phyloP scores from a whole-genome alignment of 768 basidiomycete genomes.

The Myochromella boudieri region DNA sequence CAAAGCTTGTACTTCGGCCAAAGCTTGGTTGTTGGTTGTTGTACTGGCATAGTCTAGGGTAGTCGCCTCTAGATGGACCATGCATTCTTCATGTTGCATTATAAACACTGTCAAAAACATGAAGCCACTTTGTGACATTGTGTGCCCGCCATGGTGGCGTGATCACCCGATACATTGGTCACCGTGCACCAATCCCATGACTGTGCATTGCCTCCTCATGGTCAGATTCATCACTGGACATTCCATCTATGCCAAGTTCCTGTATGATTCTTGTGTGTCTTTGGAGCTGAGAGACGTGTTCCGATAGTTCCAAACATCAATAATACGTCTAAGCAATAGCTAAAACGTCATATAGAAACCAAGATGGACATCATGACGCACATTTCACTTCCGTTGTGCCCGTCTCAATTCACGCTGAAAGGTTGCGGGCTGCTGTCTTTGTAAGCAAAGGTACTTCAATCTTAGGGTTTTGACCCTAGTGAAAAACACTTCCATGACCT shows the following conservation, averaged over 20 bases:
- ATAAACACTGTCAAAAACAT: constrained; percentile 18
- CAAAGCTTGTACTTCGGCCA: constrained; percentile 10
- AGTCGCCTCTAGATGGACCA: constrained; percentile 9
- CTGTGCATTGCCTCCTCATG: neutral
- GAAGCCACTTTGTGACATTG: constrained; percentile 16
- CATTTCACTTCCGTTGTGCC: too few species aligned
- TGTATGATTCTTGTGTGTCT: constrained; percentile 19
- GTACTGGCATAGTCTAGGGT: constrained; percentile 6
- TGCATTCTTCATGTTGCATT: neutral
- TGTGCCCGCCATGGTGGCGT: constrained; percentile 16
- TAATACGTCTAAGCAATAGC: constrained; percentile 4
- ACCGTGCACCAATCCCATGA: neutral
- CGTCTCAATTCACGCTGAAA: neutral
- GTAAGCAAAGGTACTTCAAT: too few species aligned
- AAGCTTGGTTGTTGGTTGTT: neutral
- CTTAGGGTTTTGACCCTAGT: neutral
- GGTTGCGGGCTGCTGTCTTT: neutral
- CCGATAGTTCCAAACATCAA: constrained; percentile 3
- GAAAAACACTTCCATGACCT: neutral
- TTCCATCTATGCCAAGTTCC: constrained; percentile 20
- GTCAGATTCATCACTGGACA: constrained; percentile 26
- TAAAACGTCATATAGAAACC: neutral
- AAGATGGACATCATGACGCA: too few species aligned
- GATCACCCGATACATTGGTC: constrained; percentile 11
- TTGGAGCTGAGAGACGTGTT: constrained; percentile 5